Base-by-base conservation (phyloP, 495 filamentous ascomycete species). In the Neurospora cerealis region DNA sequence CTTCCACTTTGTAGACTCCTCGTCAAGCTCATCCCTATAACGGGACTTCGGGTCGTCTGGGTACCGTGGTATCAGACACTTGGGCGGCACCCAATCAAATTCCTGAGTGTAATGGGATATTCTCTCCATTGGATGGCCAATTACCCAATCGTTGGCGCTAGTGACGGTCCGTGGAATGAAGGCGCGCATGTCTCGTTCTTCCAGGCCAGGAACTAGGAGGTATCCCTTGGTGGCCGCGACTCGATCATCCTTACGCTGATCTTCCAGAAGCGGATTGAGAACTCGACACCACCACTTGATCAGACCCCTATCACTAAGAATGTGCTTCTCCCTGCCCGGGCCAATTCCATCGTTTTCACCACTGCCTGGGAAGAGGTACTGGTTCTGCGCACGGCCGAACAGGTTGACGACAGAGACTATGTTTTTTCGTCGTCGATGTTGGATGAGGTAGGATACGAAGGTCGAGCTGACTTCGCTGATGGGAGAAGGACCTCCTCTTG, bases 11-110 rank as follows among this genome's bases (percentile, higher is more conserved):
- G 82, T 78, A 36, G 85, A 82, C 66, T 86, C 87, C 72, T 93
- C 92, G 79, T 98, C 94, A 28, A 99, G 84, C 78, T 97, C 94
- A 70, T 93, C 87, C 44, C 97, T 84, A 79, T 96, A 99, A 3
- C 96, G 89, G 0, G 94, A 90, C 82, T 99, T 99, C 4, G 96
- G 96, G 77, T 99, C 96, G 81, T 99, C 96, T 3, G 96, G 96
- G 76, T 96, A 97, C 40, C 90, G 89, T 0, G 96, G 96, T 40
- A 99, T 91, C 42, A 99, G 83, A 77, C 92, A 96, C 42, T 94
- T 87, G 10, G 92, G 91, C n/a, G 94, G 92, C 21, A 91, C 87
- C 66, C 81, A 83, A 77, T 75, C 83, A 77, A 78, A 86, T 85
- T 83, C 93, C 83, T 77, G 90, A 77, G 75, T 86, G 81, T 74